phyloP scores from a whole-genome alignment of 371 early-diverging fungal species.

The Mortierella sp. region DNA sequence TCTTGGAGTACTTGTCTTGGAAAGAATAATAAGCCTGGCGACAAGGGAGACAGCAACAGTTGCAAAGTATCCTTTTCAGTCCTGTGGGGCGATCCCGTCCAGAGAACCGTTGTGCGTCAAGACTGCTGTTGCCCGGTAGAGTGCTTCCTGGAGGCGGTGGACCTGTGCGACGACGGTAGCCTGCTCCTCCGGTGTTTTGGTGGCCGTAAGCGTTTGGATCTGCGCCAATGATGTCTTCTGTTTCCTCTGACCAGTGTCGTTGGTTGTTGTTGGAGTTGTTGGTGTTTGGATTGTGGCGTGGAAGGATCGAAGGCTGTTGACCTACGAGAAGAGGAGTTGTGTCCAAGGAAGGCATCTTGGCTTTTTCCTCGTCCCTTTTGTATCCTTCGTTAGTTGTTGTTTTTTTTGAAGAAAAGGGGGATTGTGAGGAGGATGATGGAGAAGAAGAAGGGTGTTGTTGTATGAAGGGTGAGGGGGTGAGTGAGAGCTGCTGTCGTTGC shows the following conservation, averaged over 20 bases:
- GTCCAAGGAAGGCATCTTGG: conserved; percentile 42
- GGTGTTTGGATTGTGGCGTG: not conserved
- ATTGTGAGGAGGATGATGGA: not conserved
- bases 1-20: conserved; percentile 33
- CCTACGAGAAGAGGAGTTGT: conserved; percentile 48
- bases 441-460: not conserved
- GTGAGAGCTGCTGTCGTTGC: not conserved
- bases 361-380: not conserved
- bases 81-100: conserved; percentile 52
- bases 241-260: conserved; percentile 57
- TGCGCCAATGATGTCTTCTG: conserved; percentile 48
- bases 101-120: conserved; percentile 52
- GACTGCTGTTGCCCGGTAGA: conserved; percentile 8
- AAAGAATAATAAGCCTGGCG: conserved; percentile 6
- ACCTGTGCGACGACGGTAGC: conserved; percentile 46
- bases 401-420: not conserved
- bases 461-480: not conserved
- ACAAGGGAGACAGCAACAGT: conserved; percentile 52
- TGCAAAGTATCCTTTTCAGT: conserved; percentile 26
- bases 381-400: not conserved
- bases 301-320: not conserved
- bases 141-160: conserved; percentile 33
- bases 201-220: conserved; percentile 46
- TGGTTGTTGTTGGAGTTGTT: conserved; percentile 9
- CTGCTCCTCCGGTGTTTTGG: conserved; percentile 50